These are phyloP conservation scores for Diphasiastrum complanatum DNA, from an alignment of 83 land plant species.

Conservation along the genomic window DNA sequence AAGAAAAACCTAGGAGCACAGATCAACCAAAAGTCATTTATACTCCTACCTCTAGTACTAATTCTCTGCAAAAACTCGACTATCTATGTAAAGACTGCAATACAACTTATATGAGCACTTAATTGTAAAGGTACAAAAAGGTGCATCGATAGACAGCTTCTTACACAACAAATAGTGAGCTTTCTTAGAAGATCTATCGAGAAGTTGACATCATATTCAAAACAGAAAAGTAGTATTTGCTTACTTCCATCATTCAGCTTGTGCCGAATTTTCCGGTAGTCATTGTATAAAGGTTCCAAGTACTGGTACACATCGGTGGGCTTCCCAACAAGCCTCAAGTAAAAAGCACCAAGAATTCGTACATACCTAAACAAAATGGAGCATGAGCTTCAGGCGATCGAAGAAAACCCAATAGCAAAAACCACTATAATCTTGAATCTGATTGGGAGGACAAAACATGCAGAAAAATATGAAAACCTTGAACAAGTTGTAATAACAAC, in stretches of 20 bases:
- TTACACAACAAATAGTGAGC: no score
- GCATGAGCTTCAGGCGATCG: background rate
- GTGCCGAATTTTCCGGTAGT: slow-evolving; percentile 70
- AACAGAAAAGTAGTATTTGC: no score
- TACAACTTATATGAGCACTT: no score
- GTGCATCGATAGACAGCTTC: no score
- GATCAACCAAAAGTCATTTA: no score
- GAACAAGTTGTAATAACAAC: background rate
- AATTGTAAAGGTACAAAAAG: no score
- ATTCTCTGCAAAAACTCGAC: no score
- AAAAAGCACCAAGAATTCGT: slow-evolving; percentile 86
- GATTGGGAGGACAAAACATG: background rate
- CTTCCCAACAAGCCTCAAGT: slow-evolving; percentile 85
- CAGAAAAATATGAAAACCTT: background rate
- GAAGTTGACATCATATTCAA: no score
- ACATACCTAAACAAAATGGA: slow-evolving; percentile 56
- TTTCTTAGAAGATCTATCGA: no score
- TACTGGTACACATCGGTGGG: slow-evolving; percentile 87
- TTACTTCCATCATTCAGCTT: slow-evolving; percentile 80
- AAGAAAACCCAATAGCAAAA: background rate
- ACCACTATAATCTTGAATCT: background rate
- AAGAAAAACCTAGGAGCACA: slow-evolving; percentile 53
- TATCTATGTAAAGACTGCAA: no score
- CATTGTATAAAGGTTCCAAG: slow-evolving; percentile 94
- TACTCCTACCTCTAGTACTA: no score